Base-by-base conservation (phyloP, 768 basidiomycete genomes). In the Vararia minispora region DNA sequence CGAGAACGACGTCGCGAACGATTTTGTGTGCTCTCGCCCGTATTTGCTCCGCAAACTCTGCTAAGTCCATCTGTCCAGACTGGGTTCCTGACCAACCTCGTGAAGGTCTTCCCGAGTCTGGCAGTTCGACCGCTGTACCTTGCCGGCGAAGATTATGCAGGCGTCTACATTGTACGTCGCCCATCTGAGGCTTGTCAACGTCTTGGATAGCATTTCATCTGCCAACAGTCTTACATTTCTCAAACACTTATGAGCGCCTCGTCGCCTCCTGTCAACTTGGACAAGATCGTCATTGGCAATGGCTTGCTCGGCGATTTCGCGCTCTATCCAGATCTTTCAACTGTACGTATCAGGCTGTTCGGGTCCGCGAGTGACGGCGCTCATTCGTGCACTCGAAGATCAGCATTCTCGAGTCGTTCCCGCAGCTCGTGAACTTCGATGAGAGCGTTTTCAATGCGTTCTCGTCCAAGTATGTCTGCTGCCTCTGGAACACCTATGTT, bases 91-190 rank as follows among this genome's bases (percentile, higher is more conserved):
- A 58, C 55, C 20, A 85, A 85, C 51, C 61, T 84, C 3, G 76
- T 83, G 51, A 76, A 76, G 47, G 74, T 84, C 8, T 86, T 86
- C 56, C 83, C 83, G 13, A 65, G 66, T 48, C 64, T 85, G 17
- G 71, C 71, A 11, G 71, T 60, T 1, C 72, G 83, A 21, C 83
- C 83, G 12, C 65, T 85, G 25, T 60, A 77, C 54, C 51, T 86
- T 26, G 74, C 72, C 0, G 83, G 83, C 5, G 83, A 85, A 57
- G 80, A 77, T 49, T 85, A 84, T 54, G 73, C 83, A 11, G 83
- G 83, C 21, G 68, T 68, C 42, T 83, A 79, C 48, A 82, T 84
- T 37, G 74, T 75, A 42, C 48, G 73, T 52, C 22, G 32, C 30
- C n/a, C n/a, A n/a, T n/a, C n/a, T n/a, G n/a, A n/a, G n/a, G n/a